Base-by-base conservation (phyloP, 176 grass and related monocot genomes). In the Puya raimondii region DNA sequence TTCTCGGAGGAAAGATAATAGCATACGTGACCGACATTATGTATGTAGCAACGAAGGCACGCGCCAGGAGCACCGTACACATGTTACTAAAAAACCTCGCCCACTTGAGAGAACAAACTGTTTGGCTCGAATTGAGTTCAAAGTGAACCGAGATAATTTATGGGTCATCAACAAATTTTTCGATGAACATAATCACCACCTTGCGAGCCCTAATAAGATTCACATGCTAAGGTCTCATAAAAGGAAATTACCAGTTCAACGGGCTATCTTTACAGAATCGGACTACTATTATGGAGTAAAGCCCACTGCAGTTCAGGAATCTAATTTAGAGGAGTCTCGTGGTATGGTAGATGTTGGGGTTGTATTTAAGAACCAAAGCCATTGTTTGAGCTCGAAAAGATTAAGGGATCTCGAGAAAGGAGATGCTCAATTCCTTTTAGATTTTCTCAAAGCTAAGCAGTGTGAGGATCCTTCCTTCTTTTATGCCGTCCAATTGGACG, bases 401-500 rank as follows among this genome's bases (percentile, higher is more conserved):
- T 42, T 75, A 23, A 85, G 76, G 17, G 76, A 85, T 79, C 71
- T 85, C 27, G 76, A 79, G 47, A 80, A 85, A 57, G 76, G 66
- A 49, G 76, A 76, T 66, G 52, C 76, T 15, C 71, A 84, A 26
- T 68, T 79, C 58, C 64, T 84, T 63, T 61, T 80, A 70, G 76
- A 85, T 49, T 75, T 80, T 74, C 69, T 85, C 71, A 80, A 71
- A 79, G 69, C 15, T 78, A 80, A 85, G 59, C 81, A 84, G 73
- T 79, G 63, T 65, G 76, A 85, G 53, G 82, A 80, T 74, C 76
- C 82, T 47, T 73, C 65, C 22, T 85, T 85, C 71, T 70, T 75
- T 26, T 85, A 85, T 59, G 76, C 82, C n/a, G 56, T 85, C 20
- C 76, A 85, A 65, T 68, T 85, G 59, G 76, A 85, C 61, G 82